Percentiles rank a stretch among this genome's conserved stretches.
Evolutionary conservation across 169 alveolate species (phyloP).

Genomic region (Cryptosporidium tyzzeri): DNA sequence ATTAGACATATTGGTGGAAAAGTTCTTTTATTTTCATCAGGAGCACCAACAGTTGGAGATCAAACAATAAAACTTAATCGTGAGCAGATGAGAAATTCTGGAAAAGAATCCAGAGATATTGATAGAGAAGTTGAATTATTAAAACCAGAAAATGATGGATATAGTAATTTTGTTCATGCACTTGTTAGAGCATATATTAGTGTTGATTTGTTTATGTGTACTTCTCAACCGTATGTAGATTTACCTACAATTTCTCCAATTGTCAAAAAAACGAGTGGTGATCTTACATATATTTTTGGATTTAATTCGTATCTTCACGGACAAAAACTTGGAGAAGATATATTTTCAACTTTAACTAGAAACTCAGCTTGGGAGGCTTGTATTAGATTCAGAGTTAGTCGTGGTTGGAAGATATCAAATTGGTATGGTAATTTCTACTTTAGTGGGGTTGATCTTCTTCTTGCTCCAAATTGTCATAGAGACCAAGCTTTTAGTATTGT

Average conservation of each 20-base stretch:
- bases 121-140: conserved; percentile 84
- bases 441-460: conserved; percentile 91
- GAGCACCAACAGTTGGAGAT: conserved; percentile 87
- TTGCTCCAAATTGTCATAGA: conserved; percentile 91
- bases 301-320: conserved; percentile 80
- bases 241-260: conserved; percentile 83
- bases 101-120: conserved; percentile 69
- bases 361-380: conserved; percentile 96
- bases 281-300: conserved; percentile 83
- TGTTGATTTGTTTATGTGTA: conserved; percentile 87
- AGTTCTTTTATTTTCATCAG: conserved; percentile 87
- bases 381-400: conserved; percentile 94
- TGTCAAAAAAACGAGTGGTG: conserved; percentile 88
- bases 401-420: conserved; percentile 93
- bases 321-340: conserved; percentile 77
- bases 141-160: conserved; percentile 82
- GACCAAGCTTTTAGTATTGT: conserved; percentile 89
- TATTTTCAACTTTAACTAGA: conserved; percentile 69
- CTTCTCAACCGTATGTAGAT: conserved; percentile 82
- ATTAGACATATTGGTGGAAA: conserved; percentile 95
- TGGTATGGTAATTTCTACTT: conserved; percentile 93
- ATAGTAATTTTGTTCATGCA: conserved; percentile 77
- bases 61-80: conserved; percentile 84
- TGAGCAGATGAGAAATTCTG: conserved; percentile 79
- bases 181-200: conserved; percentile 81